phyloP scores from a whole-genome alignment of 2,329 filamentous ascomycete species.

The Calonectria naviculata region DNA sequence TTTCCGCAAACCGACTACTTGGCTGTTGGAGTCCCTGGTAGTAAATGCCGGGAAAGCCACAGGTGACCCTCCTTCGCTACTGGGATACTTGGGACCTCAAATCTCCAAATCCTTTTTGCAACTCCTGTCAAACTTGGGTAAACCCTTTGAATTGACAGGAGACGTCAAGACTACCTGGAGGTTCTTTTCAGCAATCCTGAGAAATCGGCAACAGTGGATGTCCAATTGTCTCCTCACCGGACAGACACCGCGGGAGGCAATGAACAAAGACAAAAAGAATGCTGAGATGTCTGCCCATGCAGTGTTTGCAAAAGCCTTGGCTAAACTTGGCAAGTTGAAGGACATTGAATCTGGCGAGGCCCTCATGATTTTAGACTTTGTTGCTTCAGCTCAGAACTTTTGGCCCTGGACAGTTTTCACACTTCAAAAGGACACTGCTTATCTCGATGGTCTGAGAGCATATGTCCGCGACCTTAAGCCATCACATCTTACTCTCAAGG shows the following conservation, averaged over 20 bases:
- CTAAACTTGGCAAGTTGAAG: conserved; percentile 74
- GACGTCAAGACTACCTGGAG: conserved; percentile 82
- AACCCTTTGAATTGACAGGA: conserved; percentile 73
- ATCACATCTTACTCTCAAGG: conserved; percentile 62
- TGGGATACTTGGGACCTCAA: conserved; percentile 87
- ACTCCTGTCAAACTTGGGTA: conserved; percentile 80
- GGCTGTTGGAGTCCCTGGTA: conserved; percentile 79
- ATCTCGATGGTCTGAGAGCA: conserved; percentile 77
- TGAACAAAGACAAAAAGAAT: conserved; percentile 67
- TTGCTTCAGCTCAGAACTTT: conserved; percentile 88
- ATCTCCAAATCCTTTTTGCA: conserved; percentile 87
- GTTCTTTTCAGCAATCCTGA: conserved; percentile 86
- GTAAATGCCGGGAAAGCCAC: conserved; percentile 72
- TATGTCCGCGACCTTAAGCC: conserved; percentile 73
- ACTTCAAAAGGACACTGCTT: conserved; percentile 77
- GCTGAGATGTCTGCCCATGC: conserved; percentile 66
- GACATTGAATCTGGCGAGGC: conserved; percentile 73
- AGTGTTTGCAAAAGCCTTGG: conserved; percentile 79
- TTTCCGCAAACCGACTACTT: conserved; percentile 74
- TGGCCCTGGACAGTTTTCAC: conserved; percentile 95
- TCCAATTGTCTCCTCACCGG: conserved; percentile 93
- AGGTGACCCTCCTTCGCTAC: conserved; percentile 90
- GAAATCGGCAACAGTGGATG: conserved; percentile 95
- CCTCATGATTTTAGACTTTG: conserved; percentile 84
- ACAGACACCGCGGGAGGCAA: conserved; percentile 81